phyloP scores from a whole-genome alignment of 306 rosid genomes.

The Fragaria ananassa region DNA sequence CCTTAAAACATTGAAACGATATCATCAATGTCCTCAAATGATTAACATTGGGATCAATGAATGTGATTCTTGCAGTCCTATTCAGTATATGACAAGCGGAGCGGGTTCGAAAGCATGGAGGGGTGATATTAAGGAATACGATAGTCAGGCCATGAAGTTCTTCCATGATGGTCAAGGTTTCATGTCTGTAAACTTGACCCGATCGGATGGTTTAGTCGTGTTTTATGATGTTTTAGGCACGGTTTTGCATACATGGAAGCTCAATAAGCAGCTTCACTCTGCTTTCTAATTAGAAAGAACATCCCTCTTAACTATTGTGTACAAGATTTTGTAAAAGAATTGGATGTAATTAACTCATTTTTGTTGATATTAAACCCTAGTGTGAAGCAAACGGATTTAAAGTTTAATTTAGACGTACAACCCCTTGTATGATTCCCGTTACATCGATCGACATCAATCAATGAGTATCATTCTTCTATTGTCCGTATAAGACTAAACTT shows the following conservation, averaged over 20 bases:
- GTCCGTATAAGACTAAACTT: not conserved
- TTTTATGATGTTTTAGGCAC: conserved; percentile 61
- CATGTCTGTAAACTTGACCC: conserved; percentile 51
- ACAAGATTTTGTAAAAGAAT: not conserved
- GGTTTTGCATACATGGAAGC: conserved; percentile 44
- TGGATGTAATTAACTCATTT: not conserved
- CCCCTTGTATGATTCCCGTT: not conserved
- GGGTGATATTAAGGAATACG: conserved; percentile 36
- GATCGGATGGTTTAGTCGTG: conserved; percentile 31
- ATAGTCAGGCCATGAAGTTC: conserved; percentile 45
- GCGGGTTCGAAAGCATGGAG: conserved; percentile 92
- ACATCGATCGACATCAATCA: not conserved
- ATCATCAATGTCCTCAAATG: not conserved
- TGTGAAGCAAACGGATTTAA: not conserved
- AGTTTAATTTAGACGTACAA: not conserved
- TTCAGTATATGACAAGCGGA: conserved; percentile 78
- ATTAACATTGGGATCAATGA: not conserved
- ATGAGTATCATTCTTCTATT: not conserved
- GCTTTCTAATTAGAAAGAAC: not conserved
- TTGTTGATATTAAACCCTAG: not conserved
- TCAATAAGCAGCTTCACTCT: conserved; percentile 30
- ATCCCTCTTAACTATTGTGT: not conserved
- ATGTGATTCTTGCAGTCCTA: conserved; percentile 35
- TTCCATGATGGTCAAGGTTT: conserved; percentile 90
- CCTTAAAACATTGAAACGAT: not conserved